Percentiles rank a stretch among this genome's conserved stretches.
Evolutionary conservation across 176 grass and related monocot species (phyloP).

Genomic region (Stipa capillata): DNA sequence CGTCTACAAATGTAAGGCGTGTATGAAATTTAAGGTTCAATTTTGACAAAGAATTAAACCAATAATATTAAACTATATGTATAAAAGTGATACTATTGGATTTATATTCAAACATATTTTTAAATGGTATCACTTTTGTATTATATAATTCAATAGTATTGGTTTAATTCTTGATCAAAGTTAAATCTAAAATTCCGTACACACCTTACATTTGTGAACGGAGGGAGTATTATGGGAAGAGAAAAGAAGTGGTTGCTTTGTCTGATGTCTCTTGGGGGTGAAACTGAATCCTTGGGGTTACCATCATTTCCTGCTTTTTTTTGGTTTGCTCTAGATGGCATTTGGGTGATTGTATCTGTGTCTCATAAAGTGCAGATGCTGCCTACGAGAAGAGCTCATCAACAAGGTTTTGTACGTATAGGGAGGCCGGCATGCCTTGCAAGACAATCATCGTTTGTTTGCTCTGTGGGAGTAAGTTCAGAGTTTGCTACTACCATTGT

Average conservation of each 20-base stretch:
- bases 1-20: no score
- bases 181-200: no score
- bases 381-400: not conserved
- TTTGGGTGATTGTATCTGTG: not conserved
- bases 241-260: not conserved
- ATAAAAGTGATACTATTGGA: no score
- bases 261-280: not conserved
- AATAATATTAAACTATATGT: no score
- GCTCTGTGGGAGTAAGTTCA: not conserved
- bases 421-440: not conserved
- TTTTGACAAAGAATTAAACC: no score
- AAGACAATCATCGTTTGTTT: not conserved
- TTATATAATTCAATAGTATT: no score
- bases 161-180: no score
- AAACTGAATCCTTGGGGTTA: not conserved
- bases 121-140: no score
- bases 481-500: not conserved
- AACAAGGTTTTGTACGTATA: not conserved
- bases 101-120: no score
- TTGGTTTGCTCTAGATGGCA: not conserved
- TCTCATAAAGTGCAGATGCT: not conserved
- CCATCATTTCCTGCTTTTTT: not conserved
- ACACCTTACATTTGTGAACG: no score
- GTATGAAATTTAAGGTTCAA: no score
- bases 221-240: no score